These are phyloP conservation scores for Starmerella ratchasimensis DNA, from an alignment of 805 yeast genomes.

Conservation along the genomic window DNA sequence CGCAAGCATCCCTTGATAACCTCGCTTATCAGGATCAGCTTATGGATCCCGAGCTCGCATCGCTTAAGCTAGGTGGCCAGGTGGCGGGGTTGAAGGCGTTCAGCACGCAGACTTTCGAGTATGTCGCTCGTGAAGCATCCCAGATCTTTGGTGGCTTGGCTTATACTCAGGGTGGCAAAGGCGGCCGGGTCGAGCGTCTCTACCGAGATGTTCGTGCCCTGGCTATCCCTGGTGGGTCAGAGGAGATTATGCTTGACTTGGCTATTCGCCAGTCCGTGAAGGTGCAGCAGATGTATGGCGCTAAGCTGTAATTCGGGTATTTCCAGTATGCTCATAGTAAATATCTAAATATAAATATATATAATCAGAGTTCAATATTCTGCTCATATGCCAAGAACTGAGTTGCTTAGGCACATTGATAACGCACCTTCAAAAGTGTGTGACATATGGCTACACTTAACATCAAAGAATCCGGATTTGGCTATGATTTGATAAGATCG, in stretches of 20 bases:
- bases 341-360: background rate
- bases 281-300: constrained; percentile 29
- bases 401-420: no score
- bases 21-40: constrained; percentile 27
- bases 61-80: constrained; percentile 32
- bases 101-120: constrained; percentile 31
- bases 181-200: constrained; percentile 32
- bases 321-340: background rate
- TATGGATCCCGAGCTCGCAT: constrained; percentile 31
- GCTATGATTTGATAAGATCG: no score
- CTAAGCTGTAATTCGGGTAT: constrained; percentile 26
- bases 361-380: no score
- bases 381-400: no score
- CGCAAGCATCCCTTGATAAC: constrained; percentile 29
- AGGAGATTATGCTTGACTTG: constrained; percentile 34
- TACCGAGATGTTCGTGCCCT: constrained; percentile 34
- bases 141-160: constrained; percentile 34
- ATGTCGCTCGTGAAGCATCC: constrained; percentile 34
- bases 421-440: no score
- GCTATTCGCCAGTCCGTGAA: constrained; percentile 31
- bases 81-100: constrained; percentile 34
- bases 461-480: no score
- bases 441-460: no score
- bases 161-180: constrained; percentile 33
- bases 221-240: constrained; percentile 36